These are phyloP conservation scores for Mytilinidion resinicola DNA, from an alignment of 495 filamentous ascomycete species.

Conservation along the genomic window DNA sequence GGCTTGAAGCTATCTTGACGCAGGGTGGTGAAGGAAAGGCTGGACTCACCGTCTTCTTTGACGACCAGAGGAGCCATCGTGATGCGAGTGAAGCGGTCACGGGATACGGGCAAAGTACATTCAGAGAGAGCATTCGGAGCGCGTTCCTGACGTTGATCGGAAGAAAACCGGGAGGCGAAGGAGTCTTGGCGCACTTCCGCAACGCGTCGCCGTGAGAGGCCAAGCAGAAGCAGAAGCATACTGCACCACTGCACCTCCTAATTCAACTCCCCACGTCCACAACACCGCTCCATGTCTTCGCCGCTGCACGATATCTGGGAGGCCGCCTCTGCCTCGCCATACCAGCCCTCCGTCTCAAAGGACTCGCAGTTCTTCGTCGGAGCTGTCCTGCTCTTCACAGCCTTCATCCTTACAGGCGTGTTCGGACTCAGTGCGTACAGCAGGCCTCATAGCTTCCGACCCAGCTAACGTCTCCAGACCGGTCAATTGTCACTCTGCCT, in stretches of 20 bases:
- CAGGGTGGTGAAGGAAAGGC: neutral
- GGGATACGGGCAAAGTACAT: no score
- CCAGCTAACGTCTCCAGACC: slow-evolving; percentile 52
- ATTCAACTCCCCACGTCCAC: neutral
- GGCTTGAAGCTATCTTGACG: neutral
- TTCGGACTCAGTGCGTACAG: slow-evolving; percentile 74
- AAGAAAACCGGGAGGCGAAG: no score
- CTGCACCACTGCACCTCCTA: neutral
- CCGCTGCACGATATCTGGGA: slow-evolving; percentile 86
- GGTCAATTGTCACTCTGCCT: slow-evolving; percentile 69
- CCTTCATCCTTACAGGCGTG: slow-evolving; percentile 57
- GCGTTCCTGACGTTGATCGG: no score
- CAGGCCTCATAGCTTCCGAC: neutral
- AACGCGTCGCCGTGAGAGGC: no score
- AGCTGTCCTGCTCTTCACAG: slow-evolving; percentile 65
- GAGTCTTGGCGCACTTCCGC: no score
- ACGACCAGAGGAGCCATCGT: slow-evolving; percentile 14
- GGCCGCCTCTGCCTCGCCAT: slow-evolving; percentile 76
- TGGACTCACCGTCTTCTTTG: slow-evolving; percentile 20
- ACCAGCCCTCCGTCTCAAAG: slow-evolving; percentile 73
- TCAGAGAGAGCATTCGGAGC: no score
- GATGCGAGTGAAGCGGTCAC: no score
- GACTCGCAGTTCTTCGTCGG: slow-evolving; percentile 76
- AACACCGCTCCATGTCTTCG: slow-evolving; percentile 33
- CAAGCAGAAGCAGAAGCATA: no score